Evolutionary conservation across 805 yeast genomes (phyloP).

Genomic region (Naumovozyma castellii): DNA sequence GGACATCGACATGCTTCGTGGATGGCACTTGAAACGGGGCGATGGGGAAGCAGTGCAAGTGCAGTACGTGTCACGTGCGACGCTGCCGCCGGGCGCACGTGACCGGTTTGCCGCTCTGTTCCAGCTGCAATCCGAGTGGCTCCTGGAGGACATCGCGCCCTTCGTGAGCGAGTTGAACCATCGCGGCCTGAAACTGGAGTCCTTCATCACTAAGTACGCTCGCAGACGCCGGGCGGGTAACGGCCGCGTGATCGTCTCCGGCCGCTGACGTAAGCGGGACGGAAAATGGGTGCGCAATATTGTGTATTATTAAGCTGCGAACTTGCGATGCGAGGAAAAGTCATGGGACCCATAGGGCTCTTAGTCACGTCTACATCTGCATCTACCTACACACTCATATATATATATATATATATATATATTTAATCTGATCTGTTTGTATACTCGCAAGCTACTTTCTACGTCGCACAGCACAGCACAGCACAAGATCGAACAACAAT

Average conservation of each 20-base stretch:
- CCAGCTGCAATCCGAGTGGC: slow-evolving; percentile 49
- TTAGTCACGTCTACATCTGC: slow-evolving; percentile 5
- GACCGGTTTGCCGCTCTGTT: slow-evolving; percentile 46
- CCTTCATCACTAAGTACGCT: slow-evolving; percentile 55
- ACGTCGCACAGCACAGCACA: no score
- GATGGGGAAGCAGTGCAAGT: slow-evolving; percentile 38
- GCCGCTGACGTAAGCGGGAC: slow-evolving; percentile 11
- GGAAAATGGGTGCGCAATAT: not conserved
- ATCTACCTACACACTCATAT: not conserved
- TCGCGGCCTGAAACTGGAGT: slow-evolving; percentile 45
- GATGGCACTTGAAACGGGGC: slow-evolving; percentile 43
- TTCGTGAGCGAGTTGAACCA: slow-evolving; percentile 51
- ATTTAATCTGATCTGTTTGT: not conserved
- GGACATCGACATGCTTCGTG: slow-evolving; percentile 44
- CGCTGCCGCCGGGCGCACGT: slow-evolving; percentile 41
- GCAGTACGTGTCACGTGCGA: slow-evolving; percentile 41
- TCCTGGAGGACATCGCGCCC: slow-evolving; percentile 51
- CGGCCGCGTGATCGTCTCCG: slow-evolving; percentile 21
- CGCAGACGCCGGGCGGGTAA: slow-evolving; percentile 41
- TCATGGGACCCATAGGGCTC: no score
- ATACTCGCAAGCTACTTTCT: not conserved
- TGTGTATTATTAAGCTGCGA: not conserved
- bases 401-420: no score
- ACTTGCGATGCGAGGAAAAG: no score
- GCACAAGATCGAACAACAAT: no score